These are phyloP conservation scores for Ilyonectria destructans DNA, from an alignment of 2,329 filamentous ascomycete genomes.

Conservation along the genomic window DNA sequence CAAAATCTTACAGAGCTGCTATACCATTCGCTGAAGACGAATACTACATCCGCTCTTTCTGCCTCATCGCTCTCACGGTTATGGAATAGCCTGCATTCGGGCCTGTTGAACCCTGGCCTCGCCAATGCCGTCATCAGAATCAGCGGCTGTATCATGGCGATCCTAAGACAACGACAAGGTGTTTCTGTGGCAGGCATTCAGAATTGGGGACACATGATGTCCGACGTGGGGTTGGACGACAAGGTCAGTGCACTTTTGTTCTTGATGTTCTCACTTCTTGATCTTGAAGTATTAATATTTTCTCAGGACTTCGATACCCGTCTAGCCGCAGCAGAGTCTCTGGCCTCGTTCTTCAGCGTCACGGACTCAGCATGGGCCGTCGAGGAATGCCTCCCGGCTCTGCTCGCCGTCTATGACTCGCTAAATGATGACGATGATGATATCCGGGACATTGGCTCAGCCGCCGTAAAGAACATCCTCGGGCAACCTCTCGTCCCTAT, in stretches of 20 bases:
- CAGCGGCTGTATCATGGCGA: slow-evolving; percentile 63
- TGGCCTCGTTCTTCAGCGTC: slow-evolving; percentile 66
- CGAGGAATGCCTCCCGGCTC: slow-evolving; percentile 67
- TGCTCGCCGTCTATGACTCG: slow-evolving; percentile 80
- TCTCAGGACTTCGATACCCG: slow-evolving; percentile 76
- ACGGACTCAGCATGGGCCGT: slow-evolving; percentile 40
- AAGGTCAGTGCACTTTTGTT: slow-evolving; percentile 57
- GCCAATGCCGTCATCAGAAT: slow-evolving; percentile 65
- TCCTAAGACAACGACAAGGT: slow-evolving; percentile 47
- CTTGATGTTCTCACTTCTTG: not conserved
- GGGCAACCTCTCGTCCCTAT: slow-evolving; percentile 62
- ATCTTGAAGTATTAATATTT: slow-evolving; percentile 25
- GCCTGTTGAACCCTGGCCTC: slow-evolving; percentile 64
- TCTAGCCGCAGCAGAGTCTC: slow-evolving; percentile 71
- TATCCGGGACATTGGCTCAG: slow-evolving; percentile 77
- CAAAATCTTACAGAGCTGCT: slow-evolving; percentile 64
- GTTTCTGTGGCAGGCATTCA: slow-evolving; percentile 43
- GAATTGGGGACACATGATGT: slow-evolving; percentile 68
- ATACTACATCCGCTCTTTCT: slow-evolving; percentile 51
- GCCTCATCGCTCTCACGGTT: slow-evolving; percentile 55
- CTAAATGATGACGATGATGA: slow-evolving; percentile 95
- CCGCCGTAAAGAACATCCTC: slow-evolving; percentile 65
- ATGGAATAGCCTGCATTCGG: slow-evolving; percentile 59
- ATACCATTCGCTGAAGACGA: slow-evolving; percentile 56
- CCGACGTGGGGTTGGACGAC: slow-evolving; percentile 64